A percentile compares a stretch with the other conserved stretches of the same genome.
phyloP scores from a whole-genome alignment of 2,329 filamentous ascomycete species.

The Fusarium humuli region DNA sequence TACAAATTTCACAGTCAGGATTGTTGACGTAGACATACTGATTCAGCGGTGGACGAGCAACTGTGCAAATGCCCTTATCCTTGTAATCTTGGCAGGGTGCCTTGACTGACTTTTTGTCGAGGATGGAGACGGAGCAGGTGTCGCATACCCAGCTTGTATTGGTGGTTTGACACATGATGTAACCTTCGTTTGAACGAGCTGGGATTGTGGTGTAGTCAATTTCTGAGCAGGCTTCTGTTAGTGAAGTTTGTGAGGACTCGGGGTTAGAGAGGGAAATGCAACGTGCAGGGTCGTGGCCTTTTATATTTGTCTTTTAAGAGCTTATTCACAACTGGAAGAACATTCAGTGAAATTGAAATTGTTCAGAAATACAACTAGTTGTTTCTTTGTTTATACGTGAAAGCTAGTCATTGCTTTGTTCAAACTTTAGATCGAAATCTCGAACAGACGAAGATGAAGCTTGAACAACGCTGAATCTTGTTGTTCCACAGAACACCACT shows the following conservation, averaged over 20 bases:
- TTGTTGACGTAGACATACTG: background rate
- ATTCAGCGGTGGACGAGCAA: background rate
- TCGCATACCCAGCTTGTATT: background rate
- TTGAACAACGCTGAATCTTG: background rate
- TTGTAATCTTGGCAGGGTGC: background rate
- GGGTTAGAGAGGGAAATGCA: accelerated
- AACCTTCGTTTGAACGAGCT: accelerated
- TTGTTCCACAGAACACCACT: background rate
- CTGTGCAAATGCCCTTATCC: background rate
- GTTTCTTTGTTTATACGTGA: background rate
- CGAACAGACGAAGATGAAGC: background rate
- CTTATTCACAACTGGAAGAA: background rate
- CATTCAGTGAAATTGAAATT: background rate
- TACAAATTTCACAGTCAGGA: background rate
- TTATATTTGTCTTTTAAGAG: background rate
- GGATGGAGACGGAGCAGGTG: background rate
- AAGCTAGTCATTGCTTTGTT: background rate
- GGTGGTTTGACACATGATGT: background rate
- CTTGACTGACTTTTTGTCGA: background rate
- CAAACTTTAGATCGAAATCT: background rate
- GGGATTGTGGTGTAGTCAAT: background rate
- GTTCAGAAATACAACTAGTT: accelerated
- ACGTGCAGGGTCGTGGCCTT: background rate
- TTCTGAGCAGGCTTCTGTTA: no score
- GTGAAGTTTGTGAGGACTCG: background rate